phyloP scores from a whole-genome alignment of 768 basidiomycete genomes.

The Mrakia hoshinonis region DNA sequence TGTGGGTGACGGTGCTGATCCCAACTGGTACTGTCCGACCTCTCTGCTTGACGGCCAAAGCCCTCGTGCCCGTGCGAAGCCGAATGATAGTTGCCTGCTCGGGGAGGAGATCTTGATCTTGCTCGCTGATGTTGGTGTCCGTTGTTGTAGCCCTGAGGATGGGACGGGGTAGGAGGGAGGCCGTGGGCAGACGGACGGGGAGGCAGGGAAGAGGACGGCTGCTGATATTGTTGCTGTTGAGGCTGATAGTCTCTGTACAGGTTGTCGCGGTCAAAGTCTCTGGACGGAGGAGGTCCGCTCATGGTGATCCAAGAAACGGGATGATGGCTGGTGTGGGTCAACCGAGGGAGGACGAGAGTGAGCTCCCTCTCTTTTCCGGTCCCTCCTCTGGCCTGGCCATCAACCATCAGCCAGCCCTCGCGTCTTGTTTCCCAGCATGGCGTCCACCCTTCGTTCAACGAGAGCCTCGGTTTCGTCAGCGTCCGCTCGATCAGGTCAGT shows the following conservation, averaged over 20 bases:
- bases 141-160: not conserved
- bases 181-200: not conserved
- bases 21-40: not conserved
- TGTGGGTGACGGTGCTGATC: not conserved
- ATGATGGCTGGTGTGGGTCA: not conserved
- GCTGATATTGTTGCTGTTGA: not conserved
- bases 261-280: constrained; percentile 4
- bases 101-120: not conserved
- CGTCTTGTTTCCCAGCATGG: not conserved
- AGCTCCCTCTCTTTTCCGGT: not conserved
- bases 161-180: not conserved
- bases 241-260: not conserved
- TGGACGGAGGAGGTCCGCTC: not conserved
- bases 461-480: not conserved
- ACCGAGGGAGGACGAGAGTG: not conserved
- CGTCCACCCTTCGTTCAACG: not conserved
- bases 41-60: not conserved
- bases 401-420: not conserved
- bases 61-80: not conserved
- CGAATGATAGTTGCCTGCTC: not conserved
- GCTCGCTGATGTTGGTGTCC: not conserved
- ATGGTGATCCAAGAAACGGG: not conserved
- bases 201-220: not conserved
- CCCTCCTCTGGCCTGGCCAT: not conserved
- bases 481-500: not conserved